Evolutionary conservation across 2,329 filamentous ascomycete genomes (phyloP), one percentile per base, ranked within the genome.

Genomic region (Remersonia thermophila): DNA sequence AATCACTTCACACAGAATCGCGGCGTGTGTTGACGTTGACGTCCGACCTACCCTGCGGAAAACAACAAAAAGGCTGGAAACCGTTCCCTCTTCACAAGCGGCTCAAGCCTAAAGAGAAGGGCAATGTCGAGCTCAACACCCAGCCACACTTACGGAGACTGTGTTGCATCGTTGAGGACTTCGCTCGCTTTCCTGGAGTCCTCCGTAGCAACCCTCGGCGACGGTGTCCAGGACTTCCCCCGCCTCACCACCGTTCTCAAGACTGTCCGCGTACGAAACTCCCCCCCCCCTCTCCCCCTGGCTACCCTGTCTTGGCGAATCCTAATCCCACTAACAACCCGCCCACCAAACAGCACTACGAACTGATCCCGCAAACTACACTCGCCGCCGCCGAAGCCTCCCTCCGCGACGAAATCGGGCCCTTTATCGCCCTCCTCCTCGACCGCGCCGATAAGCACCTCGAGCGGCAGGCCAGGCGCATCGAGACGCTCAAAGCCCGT

Each of bases 361-460:
- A 95, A 57, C 77, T 94, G 29, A 83, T 94, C 48, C 83, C 86
- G 12, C 84, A 93, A 55, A 75, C 81, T 10, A 83, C 83, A 35
- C 74, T 95, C 30, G 77, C 79, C 42, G 72, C 80, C 44, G 87
- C 87, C 23, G 87, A 95, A 59, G 69, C 83, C 47, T 79, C 84
- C 4, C 74, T 95, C 13, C 80, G 86, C 49, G 82, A 84, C 51
- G 86, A 93, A 55, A 91, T 94, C 48, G 79, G 80, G n/a, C 87
- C 87, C 7, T 86, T 85, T 56, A 82, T 93, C 45, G 67, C 78
- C 20, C 73, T 77, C 39, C 73, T 95, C 2, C 76, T 95, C 35
- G 72, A 77, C 44, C 79, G 86, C 47, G 84, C 86, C n/a, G 78
- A 85, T 47, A 77, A 79, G 44, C 80, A 93, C 52, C 71, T 93